Percentiles rank a stretch among this genome's conserved stretches.
Conservation (phyloP, 805 yeast species). For the Brettanomyces naardenensis region DNA sequence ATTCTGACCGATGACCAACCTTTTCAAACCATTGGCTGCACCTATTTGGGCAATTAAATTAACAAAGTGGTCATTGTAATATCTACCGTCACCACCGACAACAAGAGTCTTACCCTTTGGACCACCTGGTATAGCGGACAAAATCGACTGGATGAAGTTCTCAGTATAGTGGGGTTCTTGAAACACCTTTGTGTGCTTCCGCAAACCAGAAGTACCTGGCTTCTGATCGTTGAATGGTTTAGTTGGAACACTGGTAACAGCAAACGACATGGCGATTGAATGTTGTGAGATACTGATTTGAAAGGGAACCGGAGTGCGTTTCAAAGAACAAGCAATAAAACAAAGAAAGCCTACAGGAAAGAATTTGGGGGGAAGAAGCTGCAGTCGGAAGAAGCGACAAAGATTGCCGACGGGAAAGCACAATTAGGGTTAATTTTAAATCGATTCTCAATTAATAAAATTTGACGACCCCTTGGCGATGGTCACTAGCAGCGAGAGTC, state of each 20-base stretch:
- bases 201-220: constrained; percentile 95
- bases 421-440: too few species aligned
- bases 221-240: constrained; percentile 83
- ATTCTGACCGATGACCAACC: constrained; percentile 77
- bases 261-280: constrained; percentile 14
- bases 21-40: constrained; percentile 86
- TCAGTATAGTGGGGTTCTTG: constrained; percentile 76
- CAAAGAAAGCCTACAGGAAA: too few species aligned
- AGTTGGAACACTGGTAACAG: constrained; percentile 39
- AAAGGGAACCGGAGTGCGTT: too few species aligned
- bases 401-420: too few species aligned
- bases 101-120: constrained; percentile 65
- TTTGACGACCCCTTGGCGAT: too few species aligned
- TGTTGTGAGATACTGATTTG: too few species aligned
- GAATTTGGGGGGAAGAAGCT: too few species aligned
- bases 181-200: constrained; percentile 85
- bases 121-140: constrained; percentile 89
- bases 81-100: constrained; percentile 96
- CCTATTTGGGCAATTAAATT: constrained; percentile 75
- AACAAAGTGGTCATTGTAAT: constrained; percentile 74
- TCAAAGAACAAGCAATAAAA: too few species aligned
- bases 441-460: too few species aligned
- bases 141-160: constrained; percentile 83
- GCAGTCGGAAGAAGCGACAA: too few species aligned
- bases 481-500: too few species aligned